Evolutionary conservation across 2,329 filamentous ascomycete species (phyloP), one percentile per base, ranked within the genome.

Genomic region (Calonectria pseudoturangicola): DNA sequence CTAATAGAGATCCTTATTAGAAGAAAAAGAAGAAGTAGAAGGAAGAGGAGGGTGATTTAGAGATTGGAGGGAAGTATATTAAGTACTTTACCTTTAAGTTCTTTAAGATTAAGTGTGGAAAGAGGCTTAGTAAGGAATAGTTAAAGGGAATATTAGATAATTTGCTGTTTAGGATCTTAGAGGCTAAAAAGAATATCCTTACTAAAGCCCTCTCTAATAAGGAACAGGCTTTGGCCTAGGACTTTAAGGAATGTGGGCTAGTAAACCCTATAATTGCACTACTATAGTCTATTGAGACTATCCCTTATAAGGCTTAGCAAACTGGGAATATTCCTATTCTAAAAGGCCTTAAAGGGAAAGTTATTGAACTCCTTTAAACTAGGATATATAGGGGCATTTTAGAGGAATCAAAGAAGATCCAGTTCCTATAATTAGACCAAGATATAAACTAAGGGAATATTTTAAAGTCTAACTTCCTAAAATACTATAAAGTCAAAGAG

Each of bases 11-110:
- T 15, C 43, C 8, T 1, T 33, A 30, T 8, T 66, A 15, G 33
- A 66, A 28, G 33, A 25, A 54, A n/a, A n/a, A n/a, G 33, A 66
- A 66, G 16, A 54, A n/a, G 36, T 66, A 18, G 63, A 28, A 66
- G 16, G 15, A 63, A 30, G 58, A 47, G 3, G 5, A 63, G 39
- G 13, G 25, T 4, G 4, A 3, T 18, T n/a, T 63, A 8, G 39
- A 63, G 18, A 33, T 30, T 6, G 21, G 21, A 18, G 27, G 25
- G 4, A 18, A 25, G 10, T 63, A 63, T 13, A 47, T 25, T 3
- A 15, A 66, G 4, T 18, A 36, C 15, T 51, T 66, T 21, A 67
- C 36, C 2, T 36, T 50, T 33, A 67, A 67, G 27, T 67, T 58
- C 36, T 58, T 18, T 12, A 45, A 27, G 3, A 47, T 63, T 15